These are phyloP conservation scores for Phragmites australis DNA, from an alignment of 176 grass and related monocot genomes.

Conservation along the genomic window DNA sequence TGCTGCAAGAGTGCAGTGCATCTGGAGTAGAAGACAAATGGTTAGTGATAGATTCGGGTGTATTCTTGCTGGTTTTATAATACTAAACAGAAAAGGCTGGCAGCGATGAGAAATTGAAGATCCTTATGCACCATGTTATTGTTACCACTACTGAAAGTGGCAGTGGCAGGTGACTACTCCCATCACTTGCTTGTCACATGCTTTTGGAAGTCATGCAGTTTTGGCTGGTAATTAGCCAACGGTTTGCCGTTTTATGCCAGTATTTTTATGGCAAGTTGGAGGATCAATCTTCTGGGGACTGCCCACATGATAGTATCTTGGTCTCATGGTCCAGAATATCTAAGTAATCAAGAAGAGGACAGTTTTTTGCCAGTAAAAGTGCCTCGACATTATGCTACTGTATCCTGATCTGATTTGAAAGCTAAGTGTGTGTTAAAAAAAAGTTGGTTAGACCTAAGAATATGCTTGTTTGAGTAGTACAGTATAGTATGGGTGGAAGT, in stretches of 20 bases:
- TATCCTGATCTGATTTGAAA: background rate
- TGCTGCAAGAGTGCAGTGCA: background rate
- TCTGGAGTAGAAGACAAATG: background rate
- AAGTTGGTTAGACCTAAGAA: background rate
- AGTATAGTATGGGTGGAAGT: background rate
- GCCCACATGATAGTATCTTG: conserved; percentile 44
- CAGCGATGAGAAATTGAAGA: conserved; percentile 45
- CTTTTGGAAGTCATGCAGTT: background rate
- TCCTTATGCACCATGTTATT: conserved; percentile 43
- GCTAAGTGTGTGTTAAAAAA: background rate
- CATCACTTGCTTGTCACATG: conserved; percentile 55
- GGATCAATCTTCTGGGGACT: conserved; percentile 34
- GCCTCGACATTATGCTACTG: background rate
- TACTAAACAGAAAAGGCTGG: background rate
- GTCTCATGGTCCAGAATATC: conserved; percentile 36
- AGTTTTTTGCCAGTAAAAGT: background rate
- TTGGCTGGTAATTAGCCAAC: conserved; percentile 41
- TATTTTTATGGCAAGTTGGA: conserved; percentile 30
- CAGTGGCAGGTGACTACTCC: conserved; percentile 20
- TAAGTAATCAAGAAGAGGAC: background rate
- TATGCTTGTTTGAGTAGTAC: background rate
- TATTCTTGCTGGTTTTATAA: background rate
- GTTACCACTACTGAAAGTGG: conserved; percentile 23
- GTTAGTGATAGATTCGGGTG: background rate
- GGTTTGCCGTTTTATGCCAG: conserved; percentile 8